Evolutionary conservation across 192 early-diverging fungal species (phyloP).

Genomic region (Umbelopsis isabellina): DNA sequence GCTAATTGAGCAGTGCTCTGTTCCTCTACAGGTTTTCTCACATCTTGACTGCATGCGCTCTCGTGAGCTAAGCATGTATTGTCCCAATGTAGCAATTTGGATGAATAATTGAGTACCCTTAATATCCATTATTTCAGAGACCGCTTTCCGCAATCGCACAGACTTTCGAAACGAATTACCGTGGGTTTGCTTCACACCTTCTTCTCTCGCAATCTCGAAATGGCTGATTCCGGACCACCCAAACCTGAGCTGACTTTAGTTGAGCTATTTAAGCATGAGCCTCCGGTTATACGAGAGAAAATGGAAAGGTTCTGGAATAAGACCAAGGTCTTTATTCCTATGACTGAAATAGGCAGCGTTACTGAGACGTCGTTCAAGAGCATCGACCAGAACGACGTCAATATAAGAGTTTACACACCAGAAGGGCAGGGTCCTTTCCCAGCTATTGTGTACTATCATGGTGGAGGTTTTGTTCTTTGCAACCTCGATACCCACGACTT

Average conservation of each 20-base stretch:
- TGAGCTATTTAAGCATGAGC: not conserved
- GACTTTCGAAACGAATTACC: too few relatives aligned
- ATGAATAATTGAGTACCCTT: too few relatives aligned
- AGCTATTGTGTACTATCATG: not conserved
- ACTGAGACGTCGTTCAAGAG: constrained; percentile 1
- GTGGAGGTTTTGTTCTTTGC: constrained; percentile 10
- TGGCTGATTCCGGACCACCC: too few relatives aligned
- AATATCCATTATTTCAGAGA: too few relatives aligned
- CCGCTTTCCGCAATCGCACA: too few relatives aligned
- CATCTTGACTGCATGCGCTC: too few relatives aligned
- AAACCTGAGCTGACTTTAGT: not conserved
- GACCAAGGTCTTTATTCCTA: not conserved
- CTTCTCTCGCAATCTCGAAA: too few relatives aligned
- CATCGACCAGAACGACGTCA: constrained; percentile 1
- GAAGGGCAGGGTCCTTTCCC: not conserved
- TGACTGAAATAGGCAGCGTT: constrained; percentile 8
- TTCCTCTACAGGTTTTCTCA: too few relatives aligned
- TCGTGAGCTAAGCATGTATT: too few relatives aligned
- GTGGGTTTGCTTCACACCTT: too few relatives aligned
- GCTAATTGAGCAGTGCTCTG: too few relatives aligned
- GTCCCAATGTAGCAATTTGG: too few relatives aligned
- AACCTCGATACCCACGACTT: not conserved
- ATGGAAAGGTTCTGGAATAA: constrained; percentile 9
- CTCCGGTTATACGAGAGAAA: not conserved
- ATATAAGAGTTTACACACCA: not conserved